Percentiles rank a stretch among this genome's conserved stretches.
Evolutionary conservation across 257 asterid species (phyloP).

Genomic region (Solanum microdontum): DNA sequence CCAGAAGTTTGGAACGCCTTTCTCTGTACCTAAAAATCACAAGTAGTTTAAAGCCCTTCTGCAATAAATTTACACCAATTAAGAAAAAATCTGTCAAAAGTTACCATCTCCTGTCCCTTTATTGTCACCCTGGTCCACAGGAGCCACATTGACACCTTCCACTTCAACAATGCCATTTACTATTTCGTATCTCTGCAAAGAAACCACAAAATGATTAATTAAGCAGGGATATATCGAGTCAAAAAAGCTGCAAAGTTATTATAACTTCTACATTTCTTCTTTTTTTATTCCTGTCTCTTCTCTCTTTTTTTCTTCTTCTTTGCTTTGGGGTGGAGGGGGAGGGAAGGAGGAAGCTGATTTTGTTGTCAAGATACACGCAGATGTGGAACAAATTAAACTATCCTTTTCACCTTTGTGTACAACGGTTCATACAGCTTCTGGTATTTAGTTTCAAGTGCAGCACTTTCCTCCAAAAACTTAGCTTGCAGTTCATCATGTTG

Average conservation of each 20-base stretch:
- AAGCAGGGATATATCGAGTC: not conserved
- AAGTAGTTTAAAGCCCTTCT: not conserved
- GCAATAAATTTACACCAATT: not conserved
- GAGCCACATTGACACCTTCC: slow-evolving; percentile 40
- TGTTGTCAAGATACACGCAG: not conserved
- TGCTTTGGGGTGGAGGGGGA: not conserved
- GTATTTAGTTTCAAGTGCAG: slow-evolving; percentile 76
- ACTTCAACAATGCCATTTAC: slow-evolving; percentile 72
- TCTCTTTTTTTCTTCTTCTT: not conserved
- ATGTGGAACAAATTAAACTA: not conserved
- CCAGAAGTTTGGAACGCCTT: slow-evolving; percentile 89
- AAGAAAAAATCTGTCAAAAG: not conserved
- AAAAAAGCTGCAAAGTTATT: not conserved
- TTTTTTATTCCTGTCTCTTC: not conserved
- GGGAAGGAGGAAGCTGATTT: not conserved
- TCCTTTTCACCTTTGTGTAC: slow-evolving; percentile 34
- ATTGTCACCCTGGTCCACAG: slow-evolving; percentile 27
- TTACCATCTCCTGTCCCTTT: slow-evolving; percentile 36
- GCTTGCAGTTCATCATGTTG: slow-evolving; percentile 71
- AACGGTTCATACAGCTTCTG: slow-evolving; percentile 63
- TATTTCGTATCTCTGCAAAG: slow-evolving; percentile 58
- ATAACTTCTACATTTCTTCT: not conserved
- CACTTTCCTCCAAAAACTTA: slow-evolving; percentile 58
- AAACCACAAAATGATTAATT: not conserved
- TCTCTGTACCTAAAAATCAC: slow-evolving; percentile 27